Conservation (phyloP, 208 protist genomes). For the Wallacemonas sp. region DNA sequence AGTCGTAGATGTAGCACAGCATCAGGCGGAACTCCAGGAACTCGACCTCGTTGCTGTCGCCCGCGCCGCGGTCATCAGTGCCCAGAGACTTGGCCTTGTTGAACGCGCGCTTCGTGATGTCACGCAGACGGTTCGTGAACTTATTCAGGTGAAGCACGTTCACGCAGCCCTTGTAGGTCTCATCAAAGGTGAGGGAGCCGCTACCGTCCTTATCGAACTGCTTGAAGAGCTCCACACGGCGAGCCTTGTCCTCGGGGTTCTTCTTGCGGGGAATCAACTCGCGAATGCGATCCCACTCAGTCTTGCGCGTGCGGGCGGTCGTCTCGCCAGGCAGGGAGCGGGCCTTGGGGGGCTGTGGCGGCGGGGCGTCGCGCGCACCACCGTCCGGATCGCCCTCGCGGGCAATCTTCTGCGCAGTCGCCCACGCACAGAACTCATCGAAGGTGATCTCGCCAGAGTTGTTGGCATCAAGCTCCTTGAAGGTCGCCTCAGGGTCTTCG, state of each 20-base stretch:
- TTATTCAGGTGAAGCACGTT: slow-evolving; percentile 29
- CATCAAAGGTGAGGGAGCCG: slow-evolving; percentile 38
- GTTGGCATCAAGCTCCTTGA: slow-evolving; percentile 75
- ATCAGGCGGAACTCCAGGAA: slow-evolving; percentile 51
- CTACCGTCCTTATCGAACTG: slow-evolving; percentile 53
- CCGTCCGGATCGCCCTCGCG: slow-evolving; percentile 24
- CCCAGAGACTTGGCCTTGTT: slow-evolving; percentile 36
- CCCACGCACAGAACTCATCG: slow-evolving; percentile 81
- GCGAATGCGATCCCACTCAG: slow-evolving; percentile 5
- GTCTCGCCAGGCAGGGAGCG: background rate
- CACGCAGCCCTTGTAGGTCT: slow-evolving; percentile 30
- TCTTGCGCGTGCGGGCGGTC: slow-evolving; percentile 16
- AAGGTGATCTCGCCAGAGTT: slow-evolving; percentile 70
- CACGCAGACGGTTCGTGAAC: slow-evolving; percentile 27
- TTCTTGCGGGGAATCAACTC: slow-evolving; percentile 2
- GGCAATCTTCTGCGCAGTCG: slow-evolving; percentile 44
- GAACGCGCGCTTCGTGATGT: slow-evolving; percentile 42
- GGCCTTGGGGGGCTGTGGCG: background rate
- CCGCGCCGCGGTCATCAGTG: slow-evolving; percentile 14
- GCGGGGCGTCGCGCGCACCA: background rate
- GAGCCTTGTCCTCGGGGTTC: slow-evolving; percentile 13
- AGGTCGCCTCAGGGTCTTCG: slow-evolving; percentile 47
- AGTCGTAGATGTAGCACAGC: slow-evolving; percentile 25
- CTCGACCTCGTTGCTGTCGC: slow-evolving; percentile 30
- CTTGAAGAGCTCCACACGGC: slow-evolving; percentile 40